Conservation (phyloP, 2,329 filamentous ascomycete species). For the Neonectria neomacrospora region DNA sequence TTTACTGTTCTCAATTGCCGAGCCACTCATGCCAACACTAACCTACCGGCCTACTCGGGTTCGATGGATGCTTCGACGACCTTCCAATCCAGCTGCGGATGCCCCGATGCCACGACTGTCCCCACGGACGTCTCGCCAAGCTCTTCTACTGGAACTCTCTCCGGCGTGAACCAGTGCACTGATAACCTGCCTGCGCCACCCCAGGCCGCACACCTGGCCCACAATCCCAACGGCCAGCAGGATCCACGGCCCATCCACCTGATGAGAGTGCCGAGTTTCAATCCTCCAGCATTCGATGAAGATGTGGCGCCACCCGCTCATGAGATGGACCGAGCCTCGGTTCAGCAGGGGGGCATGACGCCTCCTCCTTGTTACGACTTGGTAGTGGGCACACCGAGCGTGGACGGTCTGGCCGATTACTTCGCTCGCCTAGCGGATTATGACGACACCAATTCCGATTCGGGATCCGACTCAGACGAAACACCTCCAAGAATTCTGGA, state of each 20-base stretch:
- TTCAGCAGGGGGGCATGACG: conserved; percentile 65
- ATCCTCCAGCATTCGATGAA: conserved; percentile 87
- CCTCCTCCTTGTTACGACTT: conserved; percentile 87
- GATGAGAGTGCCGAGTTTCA: conserved; percentile 84
- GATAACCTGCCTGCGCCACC: conserved; percentile 60
- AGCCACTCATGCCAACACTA: conserved; percentile 90
- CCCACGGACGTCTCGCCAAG: conserved; percentile 74
- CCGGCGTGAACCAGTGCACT: conserved; percentile 50
- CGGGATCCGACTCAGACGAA: conserved; percentile 57
- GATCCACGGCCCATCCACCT: conserved; percentile 83
- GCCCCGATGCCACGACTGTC: conserved; percentile 62
- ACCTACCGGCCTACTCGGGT: conserved; percentile 79
- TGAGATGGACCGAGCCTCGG: conserved; percentile 34
- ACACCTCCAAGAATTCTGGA: conserved; percentile 59
- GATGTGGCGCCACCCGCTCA: conserved; percentile 60
- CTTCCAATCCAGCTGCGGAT: conserved; percentile 62
- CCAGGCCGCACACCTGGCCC: conserved; percentile 62
- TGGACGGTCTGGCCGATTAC: conserved; percentile 84
- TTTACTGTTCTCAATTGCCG: conserved; percentile 94
- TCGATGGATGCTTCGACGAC: conserved; percentile 60
- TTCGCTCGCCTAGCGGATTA: conserved; percentile 80
- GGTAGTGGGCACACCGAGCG: conserved; percentile 75
- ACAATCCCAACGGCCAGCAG: conserved; percentile 46
- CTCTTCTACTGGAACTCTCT: conserved; percentile 65
- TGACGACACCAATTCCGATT: conserved; percentile 52